Conservation (phyloP, 1,284 basidiomycete genomes). For the Puccinia hordei region DNA sequence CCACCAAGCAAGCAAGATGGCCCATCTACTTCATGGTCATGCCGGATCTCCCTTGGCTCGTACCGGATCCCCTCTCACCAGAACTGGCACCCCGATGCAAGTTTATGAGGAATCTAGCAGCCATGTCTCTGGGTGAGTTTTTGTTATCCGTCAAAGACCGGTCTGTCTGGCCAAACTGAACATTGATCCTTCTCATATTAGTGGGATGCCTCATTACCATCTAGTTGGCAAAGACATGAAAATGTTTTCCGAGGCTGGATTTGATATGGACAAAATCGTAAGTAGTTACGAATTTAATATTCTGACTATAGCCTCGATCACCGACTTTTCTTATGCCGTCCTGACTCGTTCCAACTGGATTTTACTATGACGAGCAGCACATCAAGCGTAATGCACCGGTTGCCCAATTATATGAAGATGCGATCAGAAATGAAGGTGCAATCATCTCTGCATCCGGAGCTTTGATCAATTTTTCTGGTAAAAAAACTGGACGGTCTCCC, state of each 20-base stretch:
- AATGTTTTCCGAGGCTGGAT: slow-evolving; percentile 98
- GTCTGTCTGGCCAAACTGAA: neutral
- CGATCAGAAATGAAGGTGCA: slow-evolving; percentile 95
- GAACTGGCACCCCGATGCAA: slow-evolving; percentile 45
- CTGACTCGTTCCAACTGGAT: slow-evolving; percentile 58
- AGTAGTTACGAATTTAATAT: neutral
- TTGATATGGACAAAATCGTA: slow-evolving; percentile 75
- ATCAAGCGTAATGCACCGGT: slow-evolving; percentile 93
- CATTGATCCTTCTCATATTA: neutral
- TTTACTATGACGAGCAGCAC: slow-evolving; percentile 61
- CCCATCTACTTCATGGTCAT: slow-evolving; percentile 46
- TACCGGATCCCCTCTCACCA: slow-evolving; percentile 44
- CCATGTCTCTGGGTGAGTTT: slow-evolving; percentile 41
- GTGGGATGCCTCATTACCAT: slow-evolving; percentile 48
- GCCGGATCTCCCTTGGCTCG: slow-evolving; percentile 44
- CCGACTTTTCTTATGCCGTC: neutral
- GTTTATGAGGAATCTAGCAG: slow-evolving; percentile 47
- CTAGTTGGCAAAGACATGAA: slow-evolving; percentile 80
- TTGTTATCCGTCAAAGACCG: neutral
- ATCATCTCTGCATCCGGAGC: slow-evolving; percentile 95
- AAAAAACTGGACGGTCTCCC: slow-evolving; percentile 96
- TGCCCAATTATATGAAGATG: slow-evolving; percentile 95
- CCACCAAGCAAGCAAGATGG: slow-evolving; percentile 27
- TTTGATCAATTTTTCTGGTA: slow-evolving; percentile 99
- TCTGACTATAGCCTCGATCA: neutral